Percentiles rank a stretch among this genome's conserved stretches.
These are phyloP conservation scores for Ettlia oleoabundans DNA, from an alignment of 139 green algal species.

Conservation along the genomic window DNA sequence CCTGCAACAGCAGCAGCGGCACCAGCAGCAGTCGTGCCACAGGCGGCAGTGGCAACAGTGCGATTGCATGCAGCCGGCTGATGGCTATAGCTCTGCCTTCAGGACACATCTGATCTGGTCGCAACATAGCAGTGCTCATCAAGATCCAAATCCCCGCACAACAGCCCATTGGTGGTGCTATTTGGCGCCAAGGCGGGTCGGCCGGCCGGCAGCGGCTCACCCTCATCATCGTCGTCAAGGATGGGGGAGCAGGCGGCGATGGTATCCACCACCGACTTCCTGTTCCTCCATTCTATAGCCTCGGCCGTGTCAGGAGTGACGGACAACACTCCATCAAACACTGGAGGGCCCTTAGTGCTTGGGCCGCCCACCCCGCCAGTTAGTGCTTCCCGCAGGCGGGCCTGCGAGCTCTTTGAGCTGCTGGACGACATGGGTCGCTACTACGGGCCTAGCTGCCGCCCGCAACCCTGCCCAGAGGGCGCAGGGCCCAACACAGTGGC, in stretches of 20 bases:
- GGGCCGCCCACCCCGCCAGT: constrained; percentile 57
- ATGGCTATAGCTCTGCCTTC: no score
- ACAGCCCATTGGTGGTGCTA: background rate
- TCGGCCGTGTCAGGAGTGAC: constrained; percentile 82
- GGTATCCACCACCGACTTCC: constrained; percentile 65
- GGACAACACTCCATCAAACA: constrained; percentile 79
- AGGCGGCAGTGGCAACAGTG: no score
- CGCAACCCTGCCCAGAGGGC: background rate
- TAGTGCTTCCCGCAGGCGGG: constrained; percentile 63
- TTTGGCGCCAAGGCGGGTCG: background rate
- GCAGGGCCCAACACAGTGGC: no score
- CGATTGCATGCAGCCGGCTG: no score
- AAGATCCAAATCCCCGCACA: no score
- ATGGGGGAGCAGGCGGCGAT: constrained; percentile 70
- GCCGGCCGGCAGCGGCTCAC: background rate
- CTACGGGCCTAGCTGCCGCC: background rate
- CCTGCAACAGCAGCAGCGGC: constrained; percentile 13
- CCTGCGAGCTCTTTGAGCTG: constrained; percentile 17
- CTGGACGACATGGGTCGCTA: background rate
- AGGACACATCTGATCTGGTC: no score
- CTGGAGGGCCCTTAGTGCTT: constrained; percentile 70
- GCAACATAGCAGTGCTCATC: no score
- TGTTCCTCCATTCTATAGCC: constrained; percentile 71
- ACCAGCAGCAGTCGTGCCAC: background rate
- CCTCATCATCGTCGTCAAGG: constrained; percentile 76